A percentile compares a stretch with the other conserved stretches of the same genome.
phyloP scores from a whole-genome alignment of 257 asterid genomes.

The Solanum tarijense region DNA sequence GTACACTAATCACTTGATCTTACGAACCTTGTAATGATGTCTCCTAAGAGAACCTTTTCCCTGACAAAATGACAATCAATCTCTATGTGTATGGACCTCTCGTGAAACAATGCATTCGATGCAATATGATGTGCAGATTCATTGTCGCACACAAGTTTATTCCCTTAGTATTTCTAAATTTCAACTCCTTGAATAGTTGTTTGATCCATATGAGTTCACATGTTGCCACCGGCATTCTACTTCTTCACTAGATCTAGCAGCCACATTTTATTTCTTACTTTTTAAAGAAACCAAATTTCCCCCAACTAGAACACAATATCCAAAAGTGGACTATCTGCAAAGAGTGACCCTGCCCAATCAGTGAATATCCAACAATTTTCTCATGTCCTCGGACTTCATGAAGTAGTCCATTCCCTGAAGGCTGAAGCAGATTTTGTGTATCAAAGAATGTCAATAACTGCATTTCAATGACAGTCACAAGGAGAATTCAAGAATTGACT shows the following conservation, averaged over 20 bases:
- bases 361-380: neutral
- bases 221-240: neutral
- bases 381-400: neutral
- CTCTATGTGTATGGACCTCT: neutral
- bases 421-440: neutral
- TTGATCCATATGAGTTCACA: neutral
- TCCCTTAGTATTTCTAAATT: neutral
- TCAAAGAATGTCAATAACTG: neutral
- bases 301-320: neutral
- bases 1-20: neutral
- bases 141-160: neutral
- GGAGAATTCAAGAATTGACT: neutral
- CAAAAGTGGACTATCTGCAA: neutral
- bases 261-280: neutral
- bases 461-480: neutral
- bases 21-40: neutral
- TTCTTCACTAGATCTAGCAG: neutral
- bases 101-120: too few relatives aligned
- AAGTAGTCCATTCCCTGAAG: neutral
- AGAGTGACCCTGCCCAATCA: neutral
- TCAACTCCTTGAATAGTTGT: neutral
- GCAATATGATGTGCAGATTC: neutral
- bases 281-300: neutral
- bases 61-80: neutral
- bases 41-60: neutral